These are phyloP conservation scores for Amanita inopinata DNA, from an alignment of 768 basidiomycete species.

Conservation along the genomic window DNA sequence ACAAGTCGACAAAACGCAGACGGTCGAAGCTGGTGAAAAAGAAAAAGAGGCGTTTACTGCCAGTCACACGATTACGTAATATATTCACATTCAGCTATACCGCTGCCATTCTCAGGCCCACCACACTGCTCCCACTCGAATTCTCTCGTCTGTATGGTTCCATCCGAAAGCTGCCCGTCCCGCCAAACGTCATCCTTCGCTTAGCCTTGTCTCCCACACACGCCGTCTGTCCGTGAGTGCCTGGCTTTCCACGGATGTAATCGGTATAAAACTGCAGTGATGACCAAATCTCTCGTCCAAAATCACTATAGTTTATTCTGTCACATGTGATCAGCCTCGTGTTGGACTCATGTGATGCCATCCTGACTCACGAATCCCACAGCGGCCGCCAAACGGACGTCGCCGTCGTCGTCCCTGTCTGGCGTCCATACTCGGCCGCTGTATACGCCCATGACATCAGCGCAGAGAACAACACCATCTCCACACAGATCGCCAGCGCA, in stretches of 20 bases:
- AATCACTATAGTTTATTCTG: conserved; percentile 40
- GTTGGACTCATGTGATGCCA: too few relatives aligned
- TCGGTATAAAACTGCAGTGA: conserved; percentile 56
- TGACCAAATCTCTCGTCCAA: conserved; percentile 49
- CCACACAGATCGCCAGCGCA: conserved; percentile 75
- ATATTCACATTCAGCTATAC: too few relatives aligned
- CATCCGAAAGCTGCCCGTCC: too few relatives aligned
- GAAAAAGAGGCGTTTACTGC: too few relatives aligned
- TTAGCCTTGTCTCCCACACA: conserved; percentile 7
- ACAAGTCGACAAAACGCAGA: too few relatives aligned
- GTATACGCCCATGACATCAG: conserved; percentile 84
- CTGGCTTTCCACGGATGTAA: conserved; percentile 22
- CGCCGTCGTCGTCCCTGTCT: conserved; percentile 23
- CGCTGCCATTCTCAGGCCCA: too few relatives aligned
- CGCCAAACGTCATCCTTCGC: conserved; percentile 19
- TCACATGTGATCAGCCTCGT: neutral
- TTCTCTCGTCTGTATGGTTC: too few relatives aligned
- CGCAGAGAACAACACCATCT: conserved; percentile 80
- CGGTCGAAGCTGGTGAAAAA: too few relatives aligned
- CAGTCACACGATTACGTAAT: too few relatives aligned
- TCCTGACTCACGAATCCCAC: conserved; percentile 48
- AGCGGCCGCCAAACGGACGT: conserved; percentile 63
- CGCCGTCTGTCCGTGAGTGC: conserved; percentile 13
- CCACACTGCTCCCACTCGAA: too few relatives aligned
- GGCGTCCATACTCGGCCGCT: conserved; percentile 51